Conservation (phyloP, 768 basidiomycete species). For the Rhizopogon vulgaris region DNA sequence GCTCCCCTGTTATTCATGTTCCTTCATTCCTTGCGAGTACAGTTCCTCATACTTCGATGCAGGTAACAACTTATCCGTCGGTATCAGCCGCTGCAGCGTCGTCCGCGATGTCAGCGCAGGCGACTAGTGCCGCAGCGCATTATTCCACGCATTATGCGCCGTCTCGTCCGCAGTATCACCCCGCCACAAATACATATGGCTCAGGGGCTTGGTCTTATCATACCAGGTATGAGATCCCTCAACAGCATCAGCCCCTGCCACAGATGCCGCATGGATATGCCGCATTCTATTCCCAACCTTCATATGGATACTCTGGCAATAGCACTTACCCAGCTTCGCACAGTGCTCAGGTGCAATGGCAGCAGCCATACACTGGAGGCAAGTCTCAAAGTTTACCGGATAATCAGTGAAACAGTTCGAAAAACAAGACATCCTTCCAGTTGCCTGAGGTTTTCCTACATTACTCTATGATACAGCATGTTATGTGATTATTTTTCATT, state of each 20-base stretch:
- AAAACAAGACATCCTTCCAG: not conserved
- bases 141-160: slow-evolving; percentile 13
- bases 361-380: slow-evolving; percentile 25
- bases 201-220: slow-evolving; percentile 30
- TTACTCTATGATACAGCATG: not conserved
- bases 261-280: slow-evolving; percentile 9
- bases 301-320: not conserved
- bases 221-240: slow-evolving; percentile 13
- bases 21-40: slow-evolving; percentile 6
- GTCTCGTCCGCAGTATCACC: slow-evolving; percentile 14
- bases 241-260: slow-evolving; percentile 14
- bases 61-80: slow-evolving; percentile 18
- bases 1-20: slow-evolving; percentile 1
- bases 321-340: slow-evolving; percentile 16
- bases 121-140: slow-evolving; percentile 5
- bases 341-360: slow-evolving; percentile 28
- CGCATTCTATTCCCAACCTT: slow-evolving; percentile 1
- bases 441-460: not conserved
- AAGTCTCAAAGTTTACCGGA: too few relatives aligned
- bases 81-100: slow-evolving; percentile 8
- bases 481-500: too few relatives aligned
- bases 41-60: slow-evolving; percentile 14
- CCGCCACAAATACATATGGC: slow-evolving; percentile 12
- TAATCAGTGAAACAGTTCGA: not conserved
- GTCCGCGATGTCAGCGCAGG: slow-evolving; percentile 14